These are phyloP conservation scores for Phanerochaete sordida DNA, from an alignment of 768 basidiomycete genomes.

Conservation along the genomic window DNA sequence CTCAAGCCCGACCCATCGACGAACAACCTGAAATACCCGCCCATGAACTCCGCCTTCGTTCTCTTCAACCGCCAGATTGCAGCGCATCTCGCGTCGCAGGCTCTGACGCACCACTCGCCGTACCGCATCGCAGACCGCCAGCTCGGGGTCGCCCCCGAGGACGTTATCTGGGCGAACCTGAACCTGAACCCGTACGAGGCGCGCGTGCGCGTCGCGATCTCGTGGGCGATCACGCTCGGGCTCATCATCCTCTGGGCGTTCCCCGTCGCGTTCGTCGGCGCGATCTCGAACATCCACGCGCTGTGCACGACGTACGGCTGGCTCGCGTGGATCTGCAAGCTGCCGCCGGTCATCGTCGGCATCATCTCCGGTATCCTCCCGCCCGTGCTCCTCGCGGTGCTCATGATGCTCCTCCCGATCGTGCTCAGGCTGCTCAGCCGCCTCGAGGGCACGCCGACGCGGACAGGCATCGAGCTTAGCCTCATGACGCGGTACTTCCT, in stretches of 20 bases:
- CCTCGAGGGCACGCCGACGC: constrained; percentile 89
- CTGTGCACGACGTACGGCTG: constrained; percentile 64
- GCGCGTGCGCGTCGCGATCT: constrained; percentile 36
- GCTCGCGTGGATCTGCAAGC: constrained; percentile 80
- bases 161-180: constrained; percentile 92
- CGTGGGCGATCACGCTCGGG: constrained; percentile 72
- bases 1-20: constrained; percentile 16
- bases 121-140: constrained; percentile 76
- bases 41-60: constrained; percentile 68
- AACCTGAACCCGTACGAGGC: constrained; percentile 84
- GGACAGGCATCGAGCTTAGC: constrained; percentile 79
- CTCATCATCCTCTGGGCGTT: constrained; percentile 88
- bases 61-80: constrained; percentile 92
- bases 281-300: constrained; percentile 73
- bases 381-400: constrained; percentile 79
- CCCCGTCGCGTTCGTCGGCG: constrained; percentile 72
- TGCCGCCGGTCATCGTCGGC: constrained; percentile 65
- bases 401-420: constrained; percentile 89
- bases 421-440: constrained; percentile 74
- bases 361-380: constrained; percentile 90
- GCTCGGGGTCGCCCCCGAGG: constrained; percentile 80
- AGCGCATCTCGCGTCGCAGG: constrained; percentile 82
- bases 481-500: constrained; percentile 91
- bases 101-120: constrained; percentile 74
- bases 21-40: constrained; percentile 28